phyloP scores from a whole-genome alignment of 495 filamentous ascomycete genomes.

The Neurospora sp. region DNA sequence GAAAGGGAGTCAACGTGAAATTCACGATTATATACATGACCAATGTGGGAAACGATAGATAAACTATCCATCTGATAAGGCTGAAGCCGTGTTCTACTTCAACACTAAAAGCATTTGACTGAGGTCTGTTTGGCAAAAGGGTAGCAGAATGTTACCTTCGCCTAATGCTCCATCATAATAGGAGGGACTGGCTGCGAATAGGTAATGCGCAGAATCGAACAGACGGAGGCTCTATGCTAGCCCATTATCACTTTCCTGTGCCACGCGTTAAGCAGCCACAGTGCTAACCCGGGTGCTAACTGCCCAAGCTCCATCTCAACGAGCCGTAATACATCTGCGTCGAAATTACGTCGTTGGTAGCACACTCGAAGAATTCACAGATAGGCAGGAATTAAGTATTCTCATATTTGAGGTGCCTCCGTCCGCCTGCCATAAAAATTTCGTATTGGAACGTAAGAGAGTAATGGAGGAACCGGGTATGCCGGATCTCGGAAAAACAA shows the following conservation, averaged over 20 bases:
- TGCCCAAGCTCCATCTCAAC: background rate
- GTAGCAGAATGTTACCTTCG: too few relatives aligned
- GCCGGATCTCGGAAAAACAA: background rate
- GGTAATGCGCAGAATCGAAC: background rate
- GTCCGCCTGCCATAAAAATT: background rate
- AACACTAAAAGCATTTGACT: too few relatives aligned
- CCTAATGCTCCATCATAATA: too few relatives aligned
- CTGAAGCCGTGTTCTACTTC: too few relatives aligned
- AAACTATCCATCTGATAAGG: too few relatives aligned
- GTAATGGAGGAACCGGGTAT: background rate
- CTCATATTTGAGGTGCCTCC: background rate
- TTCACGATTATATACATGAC: too few relatives aligned
- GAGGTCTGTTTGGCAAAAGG: background rate
- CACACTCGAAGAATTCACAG: background rate
- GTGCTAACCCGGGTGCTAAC: background rate
- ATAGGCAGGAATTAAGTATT: background rate
- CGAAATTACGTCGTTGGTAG: background rate
- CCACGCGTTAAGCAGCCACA: background rate
- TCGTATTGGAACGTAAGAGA: background rate
- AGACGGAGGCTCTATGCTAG: background rate
- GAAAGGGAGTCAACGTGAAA: too few relatives aligned
- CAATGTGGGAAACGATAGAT: too few relatives aligned
- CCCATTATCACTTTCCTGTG: background rate
- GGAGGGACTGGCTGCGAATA: background rate
- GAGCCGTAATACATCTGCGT: background rate